A percentile compares a stretch with the other conserved stretches of the same genome.
phyloP scores from a whole-genome alignment of 129 eudicot genomes.

The Helianthus tuberosus region DNA sequence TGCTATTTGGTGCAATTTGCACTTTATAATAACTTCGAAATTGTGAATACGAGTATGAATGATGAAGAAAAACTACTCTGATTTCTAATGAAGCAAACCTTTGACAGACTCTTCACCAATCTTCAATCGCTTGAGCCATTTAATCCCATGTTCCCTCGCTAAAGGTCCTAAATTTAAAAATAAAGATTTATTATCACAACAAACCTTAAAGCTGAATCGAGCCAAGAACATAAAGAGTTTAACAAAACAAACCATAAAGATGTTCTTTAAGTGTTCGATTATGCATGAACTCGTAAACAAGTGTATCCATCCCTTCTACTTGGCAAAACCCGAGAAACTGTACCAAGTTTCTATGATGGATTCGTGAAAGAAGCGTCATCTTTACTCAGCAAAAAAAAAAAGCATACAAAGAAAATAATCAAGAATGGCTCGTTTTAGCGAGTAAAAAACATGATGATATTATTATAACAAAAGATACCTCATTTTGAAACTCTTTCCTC shows the following conservation, averaged over 20 bases:
- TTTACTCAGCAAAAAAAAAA: slow-evolving; percentile 18
- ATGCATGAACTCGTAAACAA: slow-evolving; percentile 94
- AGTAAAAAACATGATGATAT: neutral
- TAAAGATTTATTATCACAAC: slow-evolving; percentile 15
- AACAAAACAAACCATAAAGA: slow-evolving; percentile 68
- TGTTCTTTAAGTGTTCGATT: slow-evolving; percentile 98
- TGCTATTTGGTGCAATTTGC: no score
- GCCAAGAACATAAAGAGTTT: slow-evolving; percentile 13
- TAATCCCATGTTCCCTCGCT: slow-evolving; percentile 62
- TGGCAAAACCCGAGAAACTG: slow-evolving; percentile 98
- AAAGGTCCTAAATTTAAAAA: slow-evolving; percentile 59
- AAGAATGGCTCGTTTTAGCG: neutral
- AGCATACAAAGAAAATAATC: neutral
- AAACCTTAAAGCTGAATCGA: neutral
- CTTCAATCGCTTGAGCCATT: slow-evolving; percentile 94
- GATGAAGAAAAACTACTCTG: no score
- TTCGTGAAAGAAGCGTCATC: slow-evolving; percentile 98
- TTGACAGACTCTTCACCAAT: slow-evolving; percentile 97
- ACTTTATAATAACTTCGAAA: no score
- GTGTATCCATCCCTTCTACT: slow-evolving; percentile 90
- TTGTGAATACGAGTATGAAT: no score
- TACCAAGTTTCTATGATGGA: slow-evolving; percentile 97
- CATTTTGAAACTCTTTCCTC: slow-evolving; percentile 95
- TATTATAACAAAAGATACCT: slow-evolving; percentile 44
- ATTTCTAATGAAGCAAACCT: no score